These are phyloP conservation scores for Penicillium rolfsii DNA, from an alignment of 2,329 filamentous ascomycete species.

Conservation along the genomic window DNA sequence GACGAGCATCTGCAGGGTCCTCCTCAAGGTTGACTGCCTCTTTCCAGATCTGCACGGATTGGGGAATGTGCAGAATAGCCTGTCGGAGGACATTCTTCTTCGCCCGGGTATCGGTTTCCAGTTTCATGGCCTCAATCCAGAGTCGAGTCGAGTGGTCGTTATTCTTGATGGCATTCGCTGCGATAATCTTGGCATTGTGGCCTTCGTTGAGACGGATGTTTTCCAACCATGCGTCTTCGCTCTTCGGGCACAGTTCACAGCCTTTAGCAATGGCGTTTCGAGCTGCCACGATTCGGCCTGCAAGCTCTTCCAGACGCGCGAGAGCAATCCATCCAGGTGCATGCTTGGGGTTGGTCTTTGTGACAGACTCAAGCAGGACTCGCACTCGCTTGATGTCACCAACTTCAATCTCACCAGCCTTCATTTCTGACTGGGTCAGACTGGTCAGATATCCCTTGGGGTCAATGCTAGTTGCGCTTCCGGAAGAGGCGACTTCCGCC, in stretches of 20 bases:
- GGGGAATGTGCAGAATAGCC: conserved; percentile 87
- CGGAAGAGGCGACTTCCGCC: conserved; percentile 66
- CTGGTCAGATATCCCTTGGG: conserved; percentile 95
- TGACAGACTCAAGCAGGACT: conserved; percentile 90
- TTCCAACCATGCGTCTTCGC: conserved; percentile 93
- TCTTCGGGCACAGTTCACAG: conserved; percentile 88
- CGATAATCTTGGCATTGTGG: conserved; percentile 93
- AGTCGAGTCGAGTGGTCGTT: conserved; percentile 86
- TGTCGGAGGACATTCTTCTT: conserved; percentile 93
- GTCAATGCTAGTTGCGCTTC: conserved; percentile 88
- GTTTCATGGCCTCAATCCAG: conserved; percentile 93
- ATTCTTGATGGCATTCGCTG: conserved; percentile 86
- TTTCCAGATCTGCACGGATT: conserved; percentile 97
- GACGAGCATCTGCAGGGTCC: conserved; percentile 79
- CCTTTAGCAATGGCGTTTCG: conserved; percentile 85
- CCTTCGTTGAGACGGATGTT: conserved; percentile 91
- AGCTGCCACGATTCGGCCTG: conserved; percentile 87
- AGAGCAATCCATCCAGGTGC: conserved; percentile 95
- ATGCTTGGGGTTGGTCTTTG: conserved; percentile 94
- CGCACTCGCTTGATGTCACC: conserved; percentile 95
- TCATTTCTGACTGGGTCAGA: conserved; percentile 77
- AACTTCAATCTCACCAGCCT: conserved; percentile 78
- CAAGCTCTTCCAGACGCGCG: conserved; percentile 86
- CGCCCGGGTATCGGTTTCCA: conserved; percentile 78
- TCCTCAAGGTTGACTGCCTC: conserved; percentile 95